Evolutionary conservation across 805 yeast species (phyloP), one percentile per base, ranked within the genome.

Genomic region (Brettanomyces anomalus): DNA sequence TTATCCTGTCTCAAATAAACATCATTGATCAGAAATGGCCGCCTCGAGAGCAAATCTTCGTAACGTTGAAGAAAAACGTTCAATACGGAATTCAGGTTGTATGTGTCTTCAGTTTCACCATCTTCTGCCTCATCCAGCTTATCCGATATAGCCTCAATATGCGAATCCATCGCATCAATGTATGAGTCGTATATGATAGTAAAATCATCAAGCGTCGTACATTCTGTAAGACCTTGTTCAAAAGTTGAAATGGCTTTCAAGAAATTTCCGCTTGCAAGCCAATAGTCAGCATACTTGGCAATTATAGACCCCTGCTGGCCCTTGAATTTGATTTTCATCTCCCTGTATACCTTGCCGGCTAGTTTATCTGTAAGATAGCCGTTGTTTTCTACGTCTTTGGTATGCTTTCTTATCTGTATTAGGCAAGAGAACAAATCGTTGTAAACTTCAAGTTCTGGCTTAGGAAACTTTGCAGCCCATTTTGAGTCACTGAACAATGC

Each of bases 21-120:
- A 52, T 86, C 94, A 54, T 76, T 86, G 11, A 84, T 51, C 36
- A 80, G 56, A 28, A 82, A 57, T 1, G 74, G 69, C 48, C 93
- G 69, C 13, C 71, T 55, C n/a, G 72, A 69, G 49, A 86, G 55
- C 19, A 87, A 59, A 18, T 62, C 59, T 47, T 80, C 85, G 48
- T 81, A 74, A 38, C 60, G 58, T 15, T 56, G 61, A 58, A 82
- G 56, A 14, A 70, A 56, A 19, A 72, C 53, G 35, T 72, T 76
- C 6, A 77, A 49, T 24, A 68, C 66, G 17, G 51, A 50, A 11
- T 62, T 54, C 14, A 56, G 42, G 19, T 45, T 46, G 8, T 40
- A 50, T 2, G 37, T 44, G 10, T 49, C 49, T 2, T 50, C 49
- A 3, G 54, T 49, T 4, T 42, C 28, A 11, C n/a, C 30, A 13